phyloP scores from a whole-genome alignment of 169 alveolate genomes.

The Plasmodium coatneyi region DNA sequence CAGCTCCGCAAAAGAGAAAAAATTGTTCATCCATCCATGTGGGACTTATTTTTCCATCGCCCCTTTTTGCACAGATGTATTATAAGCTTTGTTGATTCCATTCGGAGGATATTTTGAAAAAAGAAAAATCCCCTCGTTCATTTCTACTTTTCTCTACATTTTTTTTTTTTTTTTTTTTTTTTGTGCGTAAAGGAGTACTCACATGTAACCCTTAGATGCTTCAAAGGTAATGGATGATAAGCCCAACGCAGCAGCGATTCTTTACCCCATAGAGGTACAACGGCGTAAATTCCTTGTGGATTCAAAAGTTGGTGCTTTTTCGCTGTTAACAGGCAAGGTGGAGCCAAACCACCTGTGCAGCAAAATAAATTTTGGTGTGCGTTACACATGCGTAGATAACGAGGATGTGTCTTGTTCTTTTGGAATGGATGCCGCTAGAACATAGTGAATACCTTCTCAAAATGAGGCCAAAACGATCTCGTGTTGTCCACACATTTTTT shows the following conservation, averaged over 20 bases:
- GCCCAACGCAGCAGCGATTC: not conserved
- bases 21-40: not conserved
- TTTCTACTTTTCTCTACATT: not conserved
- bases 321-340: not conserved
- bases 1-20: not conserved
- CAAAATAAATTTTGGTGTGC: not conserved
- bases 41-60: not conserved
- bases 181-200: not conserved
- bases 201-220: not conserved
- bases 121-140: not conserved
- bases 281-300: not conserved
- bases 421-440: not conserved
- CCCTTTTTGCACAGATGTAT: not conserved
- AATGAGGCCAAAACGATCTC: not conserved
- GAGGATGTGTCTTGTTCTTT: not conserved
- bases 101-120: not conserved
- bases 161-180: not conserved
- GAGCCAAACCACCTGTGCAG: not conserved
- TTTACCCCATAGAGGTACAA: not conserved
- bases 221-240: not conserved
- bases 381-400: not conserved
- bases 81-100: not conserved
- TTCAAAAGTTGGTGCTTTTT: not conserved
- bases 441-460: not conserved
- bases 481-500: not conserved